Percentiles rank a stretch among this genome's conserved stretches.
These are phyloP conservation scores for Colletotrichum euphorbiae DNA, from an alignment of 2,329 filamentous ascomycete genomes.

Conservation along the genomic window DNA sequence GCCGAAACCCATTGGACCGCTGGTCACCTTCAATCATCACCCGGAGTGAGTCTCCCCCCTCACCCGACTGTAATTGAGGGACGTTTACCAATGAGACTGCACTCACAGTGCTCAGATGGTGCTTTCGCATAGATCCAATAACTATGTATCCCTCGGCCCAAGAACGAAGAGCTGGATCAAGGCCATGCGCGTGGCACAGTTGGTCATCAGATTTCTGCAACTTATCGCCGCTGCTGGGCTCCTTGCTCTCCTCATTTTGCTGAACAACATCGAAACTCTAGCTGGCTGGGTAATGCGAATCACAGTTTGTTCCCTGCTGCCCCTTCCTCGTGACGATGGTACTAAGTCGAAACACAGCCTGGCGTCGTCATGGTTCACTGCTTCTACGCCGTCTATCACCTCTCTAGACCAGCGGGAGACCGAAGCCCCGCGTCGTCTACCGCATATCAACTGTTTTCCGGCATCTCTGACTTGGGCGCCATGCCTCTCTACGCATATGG, in stretches of 20 bases:
- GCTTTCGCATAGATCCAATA: constrained; percentile 69
- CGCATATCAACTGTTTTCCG: constrained; percentile 89
- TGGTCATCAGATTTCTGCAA: constrained; percentile 74
- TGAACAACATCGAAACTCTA: constrained; percentile 73
- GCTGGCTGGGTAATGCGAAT: constrained; percentile 82
- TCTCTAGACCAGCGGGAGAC: constrained; percentile 74
- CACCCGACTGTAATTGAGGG: not conserved
- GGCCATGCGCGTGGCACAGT: constrained; percentile 74
- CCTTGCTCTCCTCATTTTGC: constrained; percentile 80
- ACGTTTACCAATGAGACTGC: not conserved
- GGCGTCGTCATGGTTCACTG: constrained; percentile 79
- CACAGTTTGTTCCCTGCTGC: constrained; percentile 67
- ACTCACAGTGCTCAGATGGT: constrained; percentile 68
- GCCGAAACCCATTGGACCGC: constrained; percentile 77
- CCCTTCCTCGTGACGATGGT: not conserved
- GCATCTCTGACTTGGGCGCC: constrained; percentile 73
- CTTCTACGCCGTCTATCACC: constrained; percentile 84
- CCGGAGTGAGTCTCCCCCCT: constrained; percentile 75
- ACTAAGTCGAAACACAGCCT: constrained; percentile 64
- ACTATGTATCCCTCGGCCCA: constrained; percentile 74
- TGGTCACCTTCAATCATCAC: constrained; percentile 86
- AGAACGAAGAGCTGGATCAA: constrained; percentile 79
- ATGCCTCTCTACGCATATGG: constrained; percentile 69
- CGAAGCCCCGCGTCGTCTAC: constrained; percentile 84
- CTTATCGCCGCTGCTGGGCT: constrained; percentile 77